Evolutionary conservation across 306 rosid species (phyloP), one percentile per base, ranked within the genome.

Genomic region (Vicia villosa): DNA sequence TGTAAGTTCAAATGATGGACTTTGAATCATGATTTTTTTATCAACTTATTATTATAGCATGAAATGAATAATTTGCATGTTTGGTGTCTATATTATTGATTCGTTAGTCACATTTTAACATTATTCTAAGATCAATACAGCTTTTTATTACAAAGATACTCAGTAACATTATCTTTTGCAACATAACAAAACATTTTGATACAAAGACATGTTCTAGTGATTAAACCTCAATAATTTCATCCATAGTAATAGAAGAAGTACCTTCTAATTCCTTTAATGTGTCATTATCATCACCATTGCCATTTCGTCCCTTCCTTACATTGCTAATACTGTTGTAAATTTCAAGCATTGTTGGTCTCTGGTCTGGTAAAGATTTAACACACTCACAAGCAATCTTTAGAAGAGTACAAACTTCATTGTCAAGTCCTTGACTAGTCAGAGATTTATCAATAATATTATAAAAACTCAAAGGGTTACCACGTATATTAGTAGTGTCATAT

Each of bases 301-400:
- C 20, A 50, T 52, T 15, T 51, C 0, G 8, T 13, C n/a, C 55
- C 42, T 62, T 38, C 69, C 78, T 50, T 11, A 59, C 3, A 40
- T 19, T 40, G 36, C 22, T 61, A 30, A 83, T 13, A 13, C 10
- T 72, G 17, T 49, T 62, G 69, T 76, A 75, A 28, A 83, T 77
- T 72, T 79, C 47, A 36, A 75, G 73, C 86, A 82, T 78, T 1
- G 76, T 78, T 70, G 81, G 83, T 37, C 80, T 80, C 59, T 61
- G 68, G 22, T 73, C 37, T 0, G 75, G 65, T 0, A 65, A 54
- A n/a, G 70, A 50, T 4, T 38, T 74, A 51, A 80, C 75, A 69
- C 82, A 80, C 41, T 66, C 68, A 24, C 61, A 65, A 0, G 80
- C 85, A 65, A 80, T n/a, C 26, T 30, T 80, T 15, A 80, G 24